These are phyloP conservation scores for Apiotrichum mycotoxinovorans DNA, from an alignment of 1,284 basidiomycete species.

Conservation along the genomic window DNA sequence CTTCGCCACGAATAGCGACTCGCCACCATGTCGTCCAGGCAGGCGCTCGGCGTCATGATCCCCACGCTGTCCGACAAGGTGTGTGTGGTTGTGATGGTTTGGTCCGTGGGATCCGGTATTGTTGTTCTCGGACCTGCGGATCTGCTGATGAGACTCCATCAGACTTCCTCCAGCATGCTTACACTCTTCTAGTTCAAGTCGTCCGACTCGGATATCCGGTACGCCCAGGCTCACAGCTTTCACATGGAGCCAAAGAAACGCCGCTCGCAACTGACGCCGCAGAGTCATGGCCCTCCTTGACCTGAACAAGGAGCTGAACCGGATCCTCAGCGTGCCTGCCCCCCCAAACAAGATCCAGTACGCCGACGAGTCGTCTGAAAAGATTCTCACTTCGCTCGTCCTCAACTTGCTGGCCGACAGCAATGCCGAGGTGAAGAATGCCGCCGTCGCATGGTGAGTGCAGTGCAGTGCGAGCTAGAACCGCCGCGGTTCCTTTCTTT, in stretches of 20 bases:
- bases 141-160: too few species aligned
- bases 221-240: constrained; percentile 3
- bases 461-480: not conserved
- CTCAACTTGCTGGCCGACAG: constrained; percentile 81
- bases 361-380: constrained; percentile 77
- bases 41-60: constrained; percentile 17
- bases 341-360: constrained; percentile 15
- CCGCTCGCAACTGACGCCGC: constrained; percentile 5
- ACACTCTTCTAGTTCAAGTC: constrained; percentile 34
- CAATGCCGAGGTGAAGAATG: constrained; percentile 97
- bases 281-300: constrained; percentile 96
- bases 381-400: constrained; percentile 73
- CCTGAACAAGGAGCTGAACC: constrained; percentile 76
- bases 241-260: too few species aligned
- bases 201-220: constrained; percentile 43
- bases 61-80: constrained; percentile 22
- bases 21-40: constrained; percentile 10
- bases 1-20: not conserved
- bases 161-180: too few species aligned
- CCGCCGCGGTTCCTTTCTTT: too few species aligned
- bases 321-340: constrained; percentile 54
- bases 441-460: constrained; percentile 83
- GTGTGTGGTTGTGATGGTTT: not conserved
- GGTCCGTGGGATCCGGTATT: not conserved
- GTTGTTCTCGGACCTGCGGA: not conserved